Base-by-base conservation (phyloP, 768 basidiomycete species). In the Suillus subluteus region DNA sequence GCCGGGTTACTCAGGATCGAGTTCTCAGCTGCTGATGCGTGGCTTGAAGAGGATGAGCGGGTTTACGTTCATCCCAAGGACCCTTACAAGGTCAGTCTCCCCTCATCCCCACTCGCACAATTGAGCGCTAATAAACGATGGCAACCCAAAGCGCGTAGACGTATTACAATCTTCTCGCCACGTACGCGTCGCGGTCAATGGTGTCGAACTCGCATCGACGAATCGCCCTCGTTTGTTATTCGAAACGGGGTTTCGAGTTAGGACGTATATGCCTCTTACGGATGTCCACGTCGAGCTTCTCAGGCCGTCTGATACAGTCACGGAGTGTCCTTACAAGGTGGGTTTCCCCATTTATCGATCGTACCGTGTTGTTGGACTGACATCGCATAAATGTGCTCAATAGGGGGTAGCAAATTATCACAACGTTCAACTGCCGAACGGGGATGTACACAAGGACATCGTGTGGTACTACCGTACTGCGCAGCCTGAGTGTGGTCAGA, bases 401-500 rank as follows among this genome's bases (percentile, higher is more conserved):
- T 69, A 91, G 88, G 89, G 89, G 26, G 79, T 81, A 64, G 88
- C 88, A 2, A 82, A 81, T 64, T 89, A 88, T 71, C 89, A 85
- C 72, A 72, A 85, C 64, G 79, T 89, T 38, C 76, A 80, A 1
- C 73, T 85, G 58, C 79, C 83, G 7, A 76, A 81, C 3, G 83
- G 82, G 7, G 79, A 83, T 56, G 75, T 74, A 18, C 71, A 80
- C 46, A 77, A 85, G 38, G 81, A 88, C 63, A 74, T 89, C 6
- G 84, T 87, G 18, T 91, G 90, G 89, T 89, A 83, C 81, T 90
- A 91, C 74, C 83, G 81, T 35, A 80, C 81, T 46, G 83, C 88
- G 0, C 82, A 77, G 16, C 76, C 78, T 0, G 89, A 89, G 67
- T 84, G 84, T 48, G 76, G 81, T 4, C 79, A 75, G 26, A 82